Evolutionary conservation across 2,329 filamentous ascomycete species (phyloP).

Genomic region (Botryotinia narcissicola): DNA sequence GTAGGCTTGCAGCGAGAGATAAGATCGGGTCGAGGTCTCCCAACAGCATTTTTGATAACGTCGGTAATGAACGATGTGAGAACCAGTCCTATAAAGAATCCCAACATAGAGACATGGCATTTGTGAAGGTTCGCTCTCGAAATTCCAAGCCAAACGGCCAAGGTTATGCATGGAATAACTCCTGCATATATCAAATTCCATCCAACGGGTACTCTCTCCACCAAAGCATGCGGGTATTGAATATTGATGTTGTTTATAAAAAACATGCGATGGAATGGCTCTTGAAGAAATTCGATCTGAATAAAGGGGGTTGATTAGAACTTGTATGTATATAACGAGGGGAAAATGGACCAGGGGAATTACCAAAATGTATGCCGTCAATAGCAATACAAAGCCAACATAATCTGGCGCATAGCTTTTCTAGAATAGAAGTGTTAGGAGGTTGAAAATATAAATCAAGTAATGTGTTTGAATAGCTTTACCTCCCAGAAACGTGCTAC

Average conservation of each 20-base stretch:
- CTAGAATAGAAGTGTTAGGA: conserved; percentile 42
- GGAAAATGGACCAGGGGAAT: conserved; percentile 26
- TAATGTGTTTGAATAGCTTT: conserved; percentile 11
- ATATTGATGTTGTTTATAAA: conserved; percentile 80
- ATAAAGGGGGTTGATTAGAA: conserved; percentile 1
- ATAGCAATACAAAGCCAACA: conserved; percentile 69
- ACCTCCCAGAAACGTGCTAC: conserved; percentile 40
- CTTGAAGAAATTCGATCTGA: conserved; percentile 65
- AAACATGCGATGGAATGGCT: conserved; percentile 95
- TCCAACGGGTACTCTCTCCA: conserved; percentile 80
- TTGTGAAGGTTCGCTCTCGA: conserved; percentile 69
- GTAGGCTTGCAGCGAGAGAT: conserved; percentile 81
- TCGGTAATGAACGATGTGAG: conserved; percentile 84
- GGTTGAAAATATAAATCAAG: background rate
- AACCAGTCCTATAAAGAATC: conserved; percentile 72
- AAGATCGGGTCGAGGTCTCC: conserved; percentile 75
- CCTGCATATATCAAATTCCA: conserved; percentile 64
- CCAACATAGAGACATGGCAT: conserved; percentile 79
- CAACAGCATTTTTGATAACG: conserved; percentile 76
- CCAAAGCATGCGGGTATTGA: conserved; percentile 78
- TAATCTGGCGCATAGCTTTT: conserved; percentile 88
- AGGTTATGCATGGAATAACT: conserved; percentile 63
- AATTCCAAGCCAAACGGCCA: conserved; percentile 64
- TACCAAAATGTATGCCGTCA: conserved; percentile 64
- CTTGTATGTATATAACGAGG: background rate